phyloP scores from a whole-genome alignment of 805 yeast genomes.

The Yarrowia divulgata region DNA sequence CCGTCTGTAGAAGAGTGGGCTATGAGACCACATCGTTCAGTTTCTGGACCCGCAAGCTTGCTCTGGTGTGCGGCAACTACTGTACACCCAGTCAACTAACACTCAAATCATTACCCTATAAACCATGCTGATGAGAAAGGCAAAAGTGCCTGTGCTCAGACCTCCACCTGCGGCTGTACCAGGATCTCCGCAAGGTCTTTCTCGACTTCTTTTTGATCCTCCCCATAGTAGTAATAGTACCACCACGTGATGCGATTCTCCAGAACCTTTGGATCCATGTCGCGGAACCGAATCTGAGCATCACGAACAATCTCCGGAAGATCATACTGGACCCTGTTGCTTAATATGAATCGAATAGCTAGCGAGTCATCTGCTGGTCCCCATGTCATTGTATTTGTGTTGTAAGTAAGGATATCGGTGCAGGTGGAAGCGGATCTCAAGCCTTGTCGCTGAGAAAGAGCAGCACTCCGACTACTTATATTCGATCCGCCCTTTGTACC shows the following conservation, averaged over 20 bases:
- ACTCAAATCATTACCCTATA: not conserved
- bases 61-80: not conserved
- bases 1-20: not conserved
- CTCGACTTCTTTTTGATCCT: conserved; percentile 1
- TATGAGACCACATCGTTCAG: not conserved
- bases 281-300: conserved; percentile 8
- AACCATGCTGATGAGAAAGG: conserved; percentile 8
- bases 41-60: not conserved
- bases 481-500: not conserved
- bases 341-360: conserved; percentile 7
- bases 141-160: conserved; percentile 1
- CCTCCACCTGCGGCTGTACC: conserved; percentile 25
- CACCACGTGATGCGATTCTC: conserved; percentile 24
- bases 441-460: not conserved
- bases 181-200: conserved; percentile 3
- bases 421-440: not conserved
- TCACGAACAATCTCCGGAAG: conserved; percentile 6
- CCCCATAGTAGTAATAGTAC: conserved; percentile 26
- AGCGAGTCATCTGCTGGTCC: conserved; percentile 16
- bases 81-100: not conserved
- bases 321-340: conserved; percentile 16
- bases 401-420: not conserved
- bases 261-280: conserved; percentile 1
- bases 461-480: not conserved
- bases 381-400: conserved; percentile 14